Evolutionary conservation across 768 basidiomycete species (phyloP).

Genomic region (Daedaleopsis sinensis): DNA sequence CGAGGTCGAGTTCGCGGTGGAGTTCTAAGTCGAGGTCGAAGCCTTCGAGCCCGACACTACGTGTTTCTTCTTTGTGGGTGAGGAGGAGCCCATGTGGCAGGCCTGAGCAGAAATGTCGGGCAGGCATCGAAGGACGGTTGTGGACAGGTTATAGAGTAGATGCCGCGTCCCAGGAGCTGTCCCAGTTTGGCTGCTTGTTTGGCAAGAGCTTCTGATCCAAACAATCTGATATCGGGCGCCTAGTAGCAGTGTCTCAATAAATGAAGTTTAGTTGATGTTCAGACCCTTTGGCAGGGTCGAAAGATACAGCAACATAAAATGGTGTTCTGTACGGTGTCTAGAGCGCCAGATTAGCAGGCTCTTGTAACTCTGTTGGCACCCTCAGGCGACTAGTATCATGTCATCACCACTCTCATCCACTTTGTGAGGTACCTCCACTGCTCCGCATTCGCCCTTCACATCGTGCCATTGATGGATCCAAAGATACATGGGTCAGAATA

Average conservation of each 20-base stretch:
- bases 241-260: no score
- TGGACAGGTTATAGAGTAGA: no score
- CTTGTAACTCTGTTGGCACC: neutral
- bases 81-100: slow-evolving; percentile 4
- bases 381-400: neutral
- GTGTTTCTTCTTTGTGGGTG: neutral
- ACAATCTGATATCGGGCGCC: slow-evolving; percentile 4
- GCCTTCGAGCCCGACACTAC: neutral
- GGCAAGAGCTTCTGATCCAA: slow-evolving; percentile 12
- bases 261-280: no score
- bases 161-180: no score
- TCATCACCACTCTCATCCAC: no score
- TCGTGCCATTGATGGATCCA: no score
- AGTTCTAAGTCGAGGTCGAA: slow-evolving; percentile 31
- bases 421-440: no score
- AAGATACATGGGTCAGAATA: no score
- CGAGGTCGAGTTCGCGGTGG: slow-evolving; percentile 53
- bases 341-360: neutral
- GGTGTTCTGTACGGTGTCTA: neutral
- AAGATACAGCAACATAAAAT: no score
- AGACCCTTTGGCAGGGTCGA: no score
- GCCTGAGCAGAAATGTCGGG: neutral
- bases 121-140: neutral
- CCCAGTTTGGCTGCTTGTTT: slow-evolving; percentile 8
- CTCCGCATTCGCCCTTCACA: no score